Conservation (phyloP, 2,329 filamentous ascomycete genomes). For the Leptographium wingfieldii region DNA sequence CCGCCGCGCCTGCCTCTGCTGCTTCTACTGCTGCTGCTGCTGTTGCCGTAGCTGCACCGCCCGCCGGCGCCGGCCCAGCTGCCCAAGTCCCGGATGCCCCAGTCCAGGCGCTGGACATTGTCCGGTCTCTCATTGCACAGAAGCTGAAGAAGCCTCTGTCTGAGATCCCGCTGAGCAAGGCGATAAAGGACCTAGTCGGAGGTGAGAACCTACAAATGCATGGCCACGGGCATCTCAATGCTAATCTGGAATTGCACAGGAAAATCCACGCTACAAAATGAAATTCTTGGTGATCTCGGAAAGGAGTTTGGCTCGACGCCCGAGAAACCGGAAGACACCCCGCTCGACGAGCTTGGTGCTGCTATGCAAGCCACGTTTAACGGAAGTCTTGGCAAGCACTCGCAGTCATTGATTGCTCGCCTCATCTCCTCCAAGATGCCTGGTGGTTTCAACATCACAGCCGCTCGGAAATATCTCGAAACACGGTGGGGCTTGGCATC, state of each 20-base stretch:
- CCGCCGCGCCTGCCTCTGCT: constrained; percentile 41
- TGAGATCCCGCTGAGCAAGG: constrained; percentile 87
- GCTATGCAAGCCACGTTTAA: constrained; percentile 98
- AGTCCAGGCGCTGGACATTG: constrained; percentile 77
- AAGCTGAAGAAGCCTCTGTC: constrained; percentile 90
- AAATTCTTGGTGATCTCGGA: constrained; percentile 92
- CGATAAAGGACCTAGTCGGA: constrained; percentile 96
- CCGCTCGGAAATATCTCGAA: constrained; percentile 89
- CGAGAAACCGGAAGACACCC: constrained; percentile 96
- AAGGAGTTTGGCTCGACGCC: constrained; percentile 98
- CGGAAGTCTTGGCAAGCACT: constrained; percentile 94
- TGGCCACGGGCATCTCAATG: constrained; percentile 1
- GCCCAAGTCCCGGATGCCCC: constrained; percentile 77
- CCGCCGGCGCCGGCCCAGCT: constrained; percentile 71
- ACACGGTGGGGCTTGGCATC: constrained; percentile 79
- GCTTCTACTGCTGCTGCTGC: constrained; percentile 37
- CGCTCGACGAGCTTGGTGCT: constrained; percentile 86
- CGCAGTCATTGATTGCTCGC: constrained; percentile 80
- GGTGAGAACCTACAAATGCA: constrained; percentile 43
- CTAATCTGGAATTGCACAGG: constrained; percentile 35
- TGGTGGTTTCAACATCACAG: constrained; percentile 96
- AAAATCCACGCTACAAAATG: constrained; percentile 97
- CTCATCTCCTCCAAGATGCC: constrained; percentile 99
- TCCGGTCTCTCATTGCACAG: constrained; percentile 82
- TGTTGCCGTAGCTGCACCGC: constrained; percentile 42